These are phyloP conservation scores for Coelastrella sp. DNA, from an alignment of 139 green algal genomes.

Conservation along the genomic window DNA sequence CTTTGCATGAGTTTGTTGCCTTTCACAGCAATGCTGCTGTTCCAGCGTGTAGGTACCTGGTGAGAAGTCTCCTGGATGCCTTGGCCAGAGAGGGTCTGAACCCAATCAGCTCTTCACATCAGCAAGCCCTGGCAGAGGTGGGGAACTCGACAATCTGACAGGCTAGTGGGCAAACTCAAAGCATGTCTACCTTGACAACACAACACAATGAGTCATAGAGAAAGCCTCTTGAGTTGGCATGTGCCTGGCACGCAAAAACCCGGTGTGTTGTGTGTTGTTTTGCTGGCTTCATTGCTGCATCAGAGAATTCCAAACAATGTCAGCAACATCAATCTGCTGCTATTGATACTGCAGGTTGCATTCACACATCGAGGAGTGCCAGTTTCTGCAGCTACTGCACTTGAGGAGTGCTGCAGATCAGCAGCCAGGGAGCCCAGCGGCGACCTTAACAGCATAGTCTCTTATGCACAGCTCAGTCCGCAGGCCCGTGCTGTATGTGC, in stretches of 20 bases:
- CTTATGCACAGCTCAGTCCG: constrained; percentile 2
- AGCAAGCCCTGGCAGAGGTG: background rate
- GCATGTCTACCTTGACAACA: no score
- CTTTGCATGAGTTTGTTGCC: no score
- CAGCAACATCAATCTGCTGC: background rate
- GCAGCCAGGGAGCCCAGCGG: background rate
- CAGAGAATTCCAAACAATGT: no score
- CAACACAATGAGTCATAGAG: no score
- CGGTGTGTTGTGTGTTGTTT: no score
- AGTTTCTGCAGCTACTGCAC: constrained; percentile 1
- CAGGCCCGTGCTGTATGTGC: background rate
- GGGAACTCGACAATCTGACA: background rate
- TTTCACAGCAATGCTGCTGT: background rate
- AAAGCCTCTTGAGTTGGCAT: no score
- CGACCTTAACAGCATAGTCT: background rate
- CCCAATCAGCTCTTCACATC: background rate
- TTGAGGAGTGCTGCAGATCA: constrained; percentile 12
- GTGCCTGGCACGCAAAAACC: no score
- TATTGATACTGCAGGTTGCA: constrained; percentile 2
- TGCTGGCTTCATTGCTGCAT: no score
- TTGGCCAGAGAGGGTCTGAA: background rate
- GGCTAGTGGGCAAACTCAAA: background rate
- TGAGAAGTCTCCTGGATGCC: background rate
- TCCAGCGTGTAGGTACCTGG: background rate
- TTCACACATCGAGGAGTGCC: constrained; percentile 8